These are phyloP conservation scores for Uronychia setigera DNA, from an alignment of 73 alveolate species.

Conservation along the genomic window DNA sequence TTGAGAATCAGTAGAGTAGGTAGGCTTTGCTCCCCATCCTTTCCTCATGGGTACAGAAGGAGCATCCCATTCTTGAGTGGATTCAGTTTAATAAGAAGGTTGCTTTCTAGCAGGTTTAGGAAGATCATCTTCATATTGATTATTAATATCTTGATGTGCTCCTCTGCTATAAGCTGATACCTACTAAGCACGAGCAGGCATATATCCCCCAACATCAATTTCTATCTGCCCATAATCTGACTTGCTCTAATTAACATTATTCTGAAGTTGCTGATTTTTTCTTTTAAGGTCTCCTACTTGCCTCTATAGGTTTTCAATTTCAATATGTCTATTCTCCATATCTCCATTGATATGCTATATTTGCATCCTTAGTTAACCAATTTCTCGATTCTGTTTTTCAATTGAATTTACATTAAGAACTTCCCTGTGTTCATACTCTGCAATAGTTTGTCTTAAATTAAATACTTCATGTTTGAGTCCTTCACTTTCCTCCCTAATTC, in stretches of 20 bases:
- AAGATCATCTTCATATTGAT: background rate
- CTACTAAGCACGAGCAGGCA: background rate
- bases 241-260: background rate
- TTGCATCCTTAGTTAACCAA: background rate
- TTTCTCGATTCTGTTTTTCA: background rate
- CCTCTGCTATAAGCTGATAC: background rate
- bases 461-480: background rate
- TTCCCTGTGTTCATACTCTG: background rate
- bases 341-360: background rate
- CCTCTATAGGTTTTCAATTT: background rate
- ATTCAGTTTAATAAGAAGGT: too few species aligned
- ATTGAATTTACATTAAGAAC: background rate
- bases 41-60: background rate
- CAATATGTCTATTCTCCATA: background rate
- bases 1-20: background rate
- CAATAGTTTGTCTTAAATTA: background rate
- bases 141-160: background rate
- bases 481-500: background rate
- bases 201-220: background rate
- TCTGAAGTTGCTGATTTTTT: background rate
- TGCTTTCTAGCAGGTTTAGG: background rate
- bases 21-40: background rate
- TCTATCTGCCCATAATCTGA: background rate
- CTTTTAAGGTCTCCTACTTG: background rate
- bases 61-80: background rate